A percentile compares a stretch with the other conserved stretches of the same genome.
phyloP scores from a whole-genome alignment of 495 filamentous ascomycete genomes.

The Xylaria intraflava region DNA sequence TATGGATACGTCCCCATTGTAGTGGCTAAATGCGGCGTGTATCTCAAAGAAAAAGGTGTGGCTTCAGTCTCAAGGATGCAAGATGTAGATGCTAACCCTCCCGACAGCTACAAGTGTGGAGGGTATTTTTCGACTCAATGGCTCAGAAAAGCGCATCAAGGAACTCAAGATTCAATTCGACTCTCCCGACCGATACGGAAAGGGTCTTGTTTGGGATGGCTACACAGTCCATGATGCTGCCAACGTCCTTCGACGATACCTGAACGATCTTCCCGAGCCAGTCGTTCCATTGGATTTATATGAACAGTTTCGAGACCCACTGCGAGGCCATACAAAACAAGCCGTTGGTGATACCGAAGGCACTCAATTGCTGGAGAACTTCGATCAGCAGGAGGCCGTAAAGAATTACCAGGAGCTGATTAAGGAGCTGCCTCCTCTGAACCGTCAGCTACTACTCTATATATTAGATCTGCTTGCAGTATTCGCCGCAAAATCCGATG shows the following conservation, averaged over 20 bases:
- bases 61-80: constrained; percentile 9
- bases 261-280: constrained; percentile 91
- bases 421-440: constrained; percentile 84
- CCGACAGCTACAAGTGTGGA: constrained; percentile 83
- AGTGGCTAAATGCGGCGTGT: constrained; percentile 97
- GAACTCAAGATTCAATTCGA: constrained; percentile 88
- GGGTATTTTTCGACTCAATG: constrained; percentile 93
- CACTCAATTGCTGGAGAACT: constrained; percentile 53
- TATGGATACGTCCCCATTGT: constrained; percentile 99
- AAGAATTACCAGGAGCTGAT: constrained; percentile 80
- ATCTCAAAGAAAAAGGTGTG: constrained; percentile 95
- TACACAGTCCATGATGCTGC: constrained; percentile 99
- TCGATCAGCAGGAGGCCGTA: constrained; percentile 73
- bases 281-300: constrained; percentile 96
- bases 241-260: constrained; percentile 89
- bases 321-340: constrained; percentile 69
- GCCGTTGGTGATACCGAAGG: constrained; percentile 55
- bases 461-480: constrained; percentile 97
- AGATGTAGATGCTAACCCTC: constrained; percentile 18
- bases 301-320: constrained; percentile 78
- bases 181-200: constrained; percentile 92
- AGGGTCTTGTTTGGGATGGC: constrained; percentile 92
- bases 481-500: constrained; percentile 93
- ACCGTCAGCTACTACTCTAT: constrained; percentile 91
- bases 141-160: constrained; percentile 97